These are phyloP conservation scores for Evansstolkia leycettana DNA, from an alignment of 495 filamentous ascomycete species.

Conservation along the genomic window DNA sequence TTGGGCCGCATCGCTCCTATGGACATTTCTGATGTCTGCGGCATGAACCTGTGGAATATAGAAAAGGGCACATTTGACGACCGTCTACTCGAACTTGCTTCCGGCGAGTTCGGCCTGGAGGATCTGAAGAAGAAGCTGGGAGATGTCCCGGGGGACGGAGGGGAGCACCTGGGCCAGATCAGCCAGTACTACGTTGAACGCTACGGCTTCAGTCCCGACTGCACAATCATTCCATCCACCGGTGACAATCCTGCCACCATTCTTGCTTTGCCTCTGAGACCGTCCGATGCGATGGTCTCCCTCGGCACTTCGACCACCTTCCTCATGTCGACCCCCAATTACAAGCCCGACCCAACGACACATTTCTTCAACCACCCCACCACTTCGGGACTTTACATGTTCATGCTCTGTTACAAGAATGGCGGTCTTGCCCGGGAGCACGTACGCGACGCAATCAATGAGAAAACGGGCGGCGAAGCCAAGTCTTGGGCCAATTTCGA, in stretches of 20 bases:
- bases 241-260: constrained; percentile 97
- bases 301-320: constrained; percentile 94
- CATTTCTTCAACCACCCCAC: constrained; percentile 89
- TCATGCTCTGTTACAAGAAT: constrained; percentile 99
- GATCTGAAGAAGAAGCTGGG: constrained; percentile 73
- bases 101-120: constrained; percentile 50
- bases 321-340: constrained; percentile 86
- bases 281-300: constrained; percentile 84
- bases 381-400: constrained; percentile 77
- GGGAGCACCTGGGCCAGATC: constrained; percentile 61
- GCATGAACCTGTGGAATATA: constrained; percentile 96
- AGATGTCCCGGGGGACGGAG: constrained; percentile 65
- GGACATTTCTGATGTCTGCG: constrained; percentile 90
- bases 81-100: constrained; percentile 60
- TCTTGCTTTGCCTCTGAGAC: constrained; percentile 71
- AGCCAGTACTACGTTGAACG: constrained; percentile 61
- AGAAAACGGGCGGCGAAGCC: constrained; percentile 19
- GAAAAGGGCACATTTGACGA: constrained; percentile 59
- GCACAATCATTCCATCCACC: constrained; percentile 73
- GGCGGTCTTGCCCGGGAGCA: constrained; percentile 85
- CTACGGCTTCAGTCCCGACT: constrained; percentile 66
- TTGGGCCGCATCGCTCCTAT: constrained; percentile 75
- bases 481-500: constrained; percentile 68
- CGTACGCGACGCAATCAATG: constrained; percentile 59
- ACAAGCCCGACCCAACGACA: constrained; percentile 74